A percentile compares a stretch with the other conserved stretches of the same genome.
phyloP scores from a whole-genome alignment of 371 early-diverging fungal species.

The Mortierella sp. region DNA sequence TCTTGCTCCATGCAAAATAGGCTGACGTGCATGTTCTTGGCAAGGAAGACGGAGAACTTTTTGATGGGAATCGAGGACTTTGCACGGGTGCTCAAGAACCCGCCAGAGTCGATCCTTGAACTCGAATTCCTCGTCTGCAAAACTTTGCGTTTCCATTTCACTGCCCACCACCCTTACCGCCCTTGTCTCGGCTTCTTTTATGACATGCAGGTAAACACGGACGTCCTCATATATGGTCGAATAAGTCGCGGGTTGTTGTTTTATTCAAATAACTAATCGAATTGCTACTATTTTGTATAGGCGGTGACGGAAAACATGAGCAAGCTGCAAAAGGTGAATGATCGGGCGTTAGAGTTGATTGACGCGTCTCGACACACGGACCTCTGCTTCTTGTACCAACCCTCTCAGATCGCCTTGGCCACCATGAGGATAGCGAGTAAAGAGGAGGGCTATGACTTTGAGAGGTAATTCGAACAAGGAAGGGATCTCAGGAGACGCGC shows the following conservation, averaged over 20 bases:
- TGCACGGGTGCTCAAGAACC: conserved; percentile 51
- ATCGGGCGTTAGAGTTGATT: conserved; percentile 67
- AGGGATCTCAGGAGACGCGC: neutral
- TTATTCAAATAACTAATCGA: neutral
- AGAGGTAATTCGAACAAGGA: conserved; percentile 31
- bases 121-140: conserved; percentile 86
- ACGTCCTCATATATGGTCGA: no score
- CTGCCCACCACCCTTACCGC: conserved; percentile 87
- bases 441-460: conserved; percentile 65
- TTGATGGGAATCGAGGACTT: conserved; percentile 85
- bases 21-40: conserved; percentile 88
- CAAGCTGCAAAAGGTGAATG: conserved; percentile 70
- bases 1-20: conserved; percentile 47
- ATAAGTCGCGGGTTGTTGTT: no score
- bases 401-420: conserved; percentile 89
- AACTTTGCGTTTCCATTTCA: conserved; percentile 87
- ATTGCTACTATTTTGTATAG: conserved; percentile 37
- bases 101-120: conserved; percentile 58
- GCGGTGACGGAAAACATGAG: conserved; percentile 61
- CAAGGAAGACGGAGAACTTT: conserved; percentile 88
- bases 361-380: conserved; percentile 80
- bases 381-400: conserved; percentile 82
- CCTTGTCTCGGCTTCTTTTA: conserved; percentile 87
- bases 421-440: conserved; percentile 78
- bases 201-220: conserved; percentile 78